Evolutionary conservation across 164 flowering plant genomes (phyloP).

Genomic region (Nymphaea thermarum): DNA sequence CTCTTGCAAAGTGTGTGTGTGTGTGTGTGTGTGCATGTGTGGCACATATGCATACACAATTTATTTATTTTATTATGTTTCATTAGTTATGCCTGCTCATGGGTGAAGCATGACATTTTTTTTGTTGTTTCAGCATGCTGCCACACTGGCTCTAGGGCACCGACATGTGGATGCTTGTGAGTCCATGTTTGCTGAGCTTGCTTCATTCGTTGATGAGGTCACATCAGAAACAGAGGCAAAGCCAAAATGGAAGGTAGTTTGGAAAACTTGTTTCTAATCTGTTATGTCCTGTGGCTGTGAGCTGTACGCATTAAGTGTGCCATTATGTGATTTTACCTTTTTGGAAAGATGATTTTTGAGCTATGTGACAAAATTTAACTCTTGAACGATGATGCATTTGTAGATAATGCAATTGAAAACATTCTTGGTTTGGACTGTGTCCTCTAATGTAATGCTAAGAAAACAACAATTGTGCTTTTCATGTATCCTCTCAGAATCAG

Average conservation of each 20-base stretch:
- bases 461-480: not conserved
- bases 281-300: too few species aligned
- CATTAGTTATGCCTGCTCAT: too few species aligned
- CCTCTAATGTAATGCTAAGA: not conserved
- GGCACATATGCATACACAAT: too few species aligned
- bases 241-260: conserved; percentile 93
- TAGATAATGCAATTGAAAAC: too few species aligned
- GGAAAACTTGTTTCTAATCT: not conserved
- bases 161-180: conserved; percentile 93
- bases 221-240: conserved; percentile 86
- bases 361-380: too few species aligned
- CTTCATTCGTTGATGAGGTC: conserved; percentile 75
- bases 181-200: conserved; percentile 82
- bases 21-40: too few species aligned
- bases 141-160: conserved; percentile 94
- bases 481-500: conserved; percentile 52
- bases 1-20: too few species aligned
- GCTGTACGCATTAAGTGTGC: too few species aligned
- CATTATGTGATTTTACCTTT: too few species aligned
- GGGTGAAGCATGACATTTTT: conserved; percentile 2
- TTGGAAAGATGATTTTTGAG: too few species aligned
- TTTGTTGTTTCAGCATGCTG: conserved; percentile 61
- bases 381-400: too few species aligned
- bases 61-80: too few species aligned
- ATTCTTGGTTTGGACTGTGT: not conserved